phyloP scores from a whole-genome alignment of 2,329 filamentous ascomycete species.

The Alternaria viburni region DNA sequence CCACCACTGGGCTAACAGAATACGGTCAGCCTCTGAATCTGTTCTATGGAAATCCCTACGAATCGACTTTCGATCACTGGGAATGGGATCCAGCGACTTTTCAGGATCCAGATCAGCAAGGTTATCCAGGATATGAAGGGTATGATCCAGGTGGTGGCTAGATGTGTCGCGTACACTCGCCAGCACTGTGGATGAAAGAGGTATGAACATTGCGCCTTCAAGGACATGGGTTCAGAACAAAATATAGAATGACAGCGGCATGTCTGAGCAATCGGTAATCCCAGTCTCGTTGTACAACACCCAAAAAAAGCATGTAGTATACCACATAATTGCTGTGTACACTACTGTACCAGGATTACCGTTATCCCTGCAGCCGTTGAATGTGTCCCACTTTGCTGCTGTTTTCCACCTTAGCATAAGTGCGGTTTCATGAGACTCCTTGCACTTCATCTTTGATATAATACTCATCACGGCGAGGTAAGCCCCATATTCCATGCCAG shows the following conservation, averaged over 20 bases:
- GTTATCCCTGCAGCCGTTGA: too few species aligned
- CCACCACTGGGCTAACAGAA: neutral
- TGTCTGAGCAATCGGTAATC: neutral
- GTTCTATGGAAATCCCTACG: slow-evolving; percentile 19
- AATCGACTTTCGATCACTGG: slow-evolving; percentile 16
- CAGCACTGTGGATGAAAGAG: neutral
- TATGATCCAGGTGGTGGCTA: neutral
- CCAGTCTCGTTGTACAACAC: neutral
- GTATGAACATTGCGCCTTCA: neutral
- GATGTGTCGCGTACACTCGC: neutral
- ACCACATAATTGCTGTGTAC: neutral
- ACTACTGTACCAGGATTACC: neutral
- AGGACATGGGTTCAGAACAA: neutral
- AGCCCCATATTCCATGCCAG: neutral
- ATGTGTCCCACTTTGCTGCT: neutral
- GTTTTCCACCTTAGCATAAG: neutral
- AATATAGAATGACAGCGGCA: neutral
- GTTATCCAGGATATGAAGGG: neutral
- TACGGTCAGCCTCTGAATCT: slow-evolving; percentile 6
- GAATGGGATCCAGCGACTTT: slow-evolving; percentile 4
- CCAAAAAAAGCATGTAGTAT: neutral
- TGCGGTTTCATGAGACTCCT: neutral
- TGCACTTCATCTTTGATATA: neutral
- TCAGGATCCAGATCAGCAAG: neutral
- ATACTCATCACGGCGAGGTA: neutral